Percentiles rank a stretch among this genome's conserved stretches.
These are phyloP conservation scores for Fusarium staphyleae DNA, from an alignment of 2,329 filamentous ascomycete species.

Conservation along the genomic window DNA sequence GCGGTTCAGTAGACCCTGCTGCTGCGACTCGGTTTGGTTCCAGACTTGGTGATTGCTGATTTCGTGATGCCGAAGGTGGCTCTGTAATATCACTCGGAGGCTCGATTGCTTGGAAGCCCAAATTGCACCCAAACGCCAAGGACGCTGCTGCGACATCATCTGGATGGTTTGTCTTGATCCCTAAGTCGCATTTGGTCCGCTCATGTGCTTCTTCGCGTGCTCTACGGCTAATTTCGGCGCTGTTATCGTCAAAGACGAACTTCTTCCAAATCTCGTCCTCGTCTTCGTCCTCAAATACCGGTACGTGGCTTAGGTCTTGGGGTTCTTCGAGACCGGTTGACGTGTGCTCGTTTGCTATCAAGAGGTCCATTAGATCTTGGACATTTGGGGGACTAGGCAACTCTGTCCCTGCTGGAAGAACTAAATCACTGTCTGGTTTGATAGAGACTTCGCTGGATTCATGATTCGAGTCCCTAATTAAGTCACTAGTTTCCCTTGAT, in stretches of 20 bases:
- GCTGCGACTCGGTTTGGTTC: background rate
- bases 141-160: constrained; percentile 20
- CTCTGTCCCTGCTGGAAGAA: constrained; percentile 4
- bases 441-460: background rate
- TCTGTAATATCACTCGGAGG: constrained; percentile 29
- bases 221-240: constrained; percentile 24
- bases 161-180: background rate
- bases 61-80: constrained; percentile 24
- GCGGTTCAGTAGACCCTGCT: constrained; percentile 1
- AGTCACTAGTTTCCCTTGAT: background rate
- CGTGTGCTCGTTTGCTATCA: constrained; percentile 20
- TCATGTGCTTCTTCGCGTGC: constrained; percentile 33
- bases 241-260: constrained; percentile 40
- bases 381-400: constrained; percentile 11
- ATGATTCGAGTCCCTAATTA: background rate
- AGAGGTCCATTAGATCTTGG: constrained; percentile 35
- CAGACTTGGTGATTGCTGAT: constrained; percentile 4
- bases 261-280: constrained; percentile 43
- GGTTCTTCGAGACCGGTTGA: background rate
- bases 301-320: background rate
- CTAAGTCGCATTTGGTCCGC: constrained; percentile 29
- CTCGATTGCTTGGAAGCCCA: background rate
- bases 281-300: constrained; percentile 27
- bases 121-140: constrained; percentile 1
- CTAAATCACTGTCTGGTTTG: constrained; percentile 3